These are phyloP conservation scores for Moesziomyces parantarcticus DNA, from an alignment of 1,284 basidiomycete genomes.

Conservation along the genomic window DNA sequence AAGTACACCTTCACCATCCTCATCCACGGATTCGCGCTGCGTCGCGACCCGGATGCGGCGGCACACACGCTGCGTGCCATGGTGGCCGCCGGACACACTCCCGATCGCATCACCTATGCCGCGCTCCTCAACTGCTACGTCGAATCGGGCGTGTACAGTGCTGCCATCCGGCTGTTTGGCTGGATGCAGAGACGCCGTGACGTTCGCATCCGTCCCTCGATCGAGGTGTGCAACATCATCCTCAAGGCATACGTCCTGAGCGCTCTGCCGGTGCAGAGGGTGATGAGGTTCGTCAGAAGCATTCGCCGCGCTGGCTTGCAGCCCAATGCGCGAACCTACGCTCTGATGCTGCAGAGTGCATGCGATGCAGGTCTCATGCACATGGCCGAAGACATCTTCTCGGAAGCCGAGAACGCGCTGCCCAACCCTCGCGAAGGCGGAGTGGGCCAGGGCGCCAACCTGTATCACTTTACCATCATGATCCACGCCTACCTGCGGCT, in stretches of 20 bases:
- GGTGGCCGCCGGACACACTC: conserved; percentile 19
- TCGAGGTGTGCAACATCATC: conserved; percentile 73
- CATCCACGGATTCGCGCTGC: conserved; percentile 77
- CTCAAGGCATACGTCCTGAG: conserved; percentile 86
- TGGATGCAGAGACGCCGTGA: conserved; percentile 71
- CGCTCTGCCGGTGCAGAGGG: conserved; percentile 78
- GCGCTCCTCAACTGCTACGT: conserved; percentile 86
- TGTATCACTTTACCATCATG: conserved; percentile 82
- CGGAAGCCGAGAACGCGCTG: conserved; percentile 45
- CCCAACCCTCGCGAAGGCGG: conserved; percentile 11
- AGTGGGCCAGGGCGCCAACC: conserved; percentile 63
- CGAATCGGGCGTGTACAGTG: conserved; percentile 81
- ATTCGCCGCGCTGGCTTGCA: conserved; percentile 72
- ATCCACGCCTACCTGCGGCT: conserved; percentile 80
- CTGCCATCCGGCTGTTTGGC: conserved; percentile 79
- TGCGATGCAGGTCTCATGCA: conserved; percentile 79
- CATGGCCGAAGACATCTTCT: conserved; percentile 77
- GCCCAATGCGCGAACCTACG: conserved; percentile 78
- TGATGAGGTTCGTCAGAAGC: conserved; percentile 76
- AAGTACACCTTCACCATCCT: conserved; percentile 73
- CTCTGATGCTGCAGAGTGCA: conserved; percentile 83
- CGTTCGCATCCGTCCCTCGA: conserved; percentile 42
- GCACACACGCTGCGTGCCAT: conserved; percentile 78
- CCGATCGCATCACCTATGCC: conserved; percentile 68
- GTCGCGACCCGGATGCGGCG: conserved; percentile 77